Conservation (phyloP, 2,329 filamentous ascomycete genomes). For the Cercospora zeae-maydis region DNA sequence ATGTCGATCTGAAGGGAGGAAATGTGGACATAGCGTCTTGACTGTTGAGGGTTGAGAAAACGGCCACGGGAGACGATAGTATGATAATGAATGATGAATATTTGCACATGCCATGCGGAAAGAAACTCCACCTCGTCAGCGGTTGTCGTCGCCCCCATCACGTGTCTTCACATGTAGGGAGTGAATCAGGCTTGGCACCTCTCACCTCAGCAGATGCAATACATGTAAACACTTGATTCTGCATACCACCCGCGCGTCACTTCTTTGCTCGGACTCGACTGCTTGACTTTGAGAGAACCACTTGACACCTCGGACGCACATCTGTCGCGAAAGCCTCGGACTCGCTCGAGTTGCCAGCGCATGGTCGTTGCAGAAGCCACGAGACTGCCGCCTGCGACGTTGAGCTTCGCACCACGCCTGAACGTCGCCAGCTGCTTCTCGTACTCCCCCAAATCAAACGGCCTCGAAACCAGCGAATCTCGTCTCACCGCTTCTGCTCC, state of each 20-base stretch:
- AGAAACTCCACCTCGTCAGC: neutral
- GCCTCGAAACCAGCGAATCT: neutral
- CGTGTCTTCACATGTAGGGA: neutral
- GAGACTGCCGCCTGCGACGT: slow-evolving; percentile 12
- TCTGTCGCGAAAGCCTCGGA: neutral
- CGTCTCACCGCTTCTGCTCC: neutral
- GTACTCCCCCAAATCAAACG: neutral
- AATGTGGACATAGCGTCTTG: neutral
- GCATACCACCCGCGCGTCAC: neutral
- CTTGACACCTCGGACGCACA: neutral
- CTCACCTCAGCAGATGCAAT: neutral
- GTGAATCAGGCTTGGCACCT: neutral
- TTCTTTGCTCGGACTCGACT: neutral
- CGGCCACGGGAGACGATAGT: neutral
- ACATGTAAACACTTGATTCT: neutral
- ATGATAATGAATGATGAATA: slow-evolving; percentile 3
- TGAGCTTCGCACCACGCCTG: slow-evolving; percentile 1
- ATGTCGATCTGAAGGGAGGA: slow-evolving; percentile 4
- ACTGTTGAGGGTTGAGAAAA: neutral
- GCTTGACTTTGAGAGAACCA: neutral
- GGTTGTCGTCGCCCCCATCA: neutral
- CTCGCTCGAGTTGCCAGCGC: neutral
- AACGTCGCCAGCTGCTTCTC: neutral
- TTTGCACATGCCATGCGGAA: neutral
- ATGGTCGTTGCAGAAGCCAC: neutral